Percentiles rank a stretch among this genome's conserved stretches.
Conservation (phyloP, 257 asterid genomes). For the Nicotiana benthamiana region DNA sequence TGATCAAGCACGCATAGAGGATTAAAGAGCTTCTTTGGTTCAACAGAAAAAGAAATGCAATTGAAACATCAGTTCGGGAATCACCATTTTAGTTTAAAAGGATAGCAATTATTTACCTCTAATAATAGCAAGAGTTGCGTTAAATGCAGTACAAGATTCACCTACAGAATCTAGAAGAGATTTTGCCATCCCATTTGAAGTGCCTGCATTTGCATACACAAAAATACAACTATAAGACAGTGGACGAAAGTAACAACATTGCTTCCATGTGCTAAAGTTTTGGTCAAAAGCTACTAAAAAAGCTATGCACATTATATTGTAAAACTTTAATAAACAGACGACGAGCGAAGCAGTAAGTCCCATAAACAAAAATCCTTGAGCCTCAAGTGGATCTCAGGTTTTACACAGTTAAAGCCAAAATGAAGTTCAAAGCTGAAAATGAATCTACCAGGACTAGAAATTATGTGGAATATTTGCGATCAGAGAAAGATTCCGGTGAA, state of each 20-base stretch:
- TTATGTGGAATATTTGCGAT: not conserved
- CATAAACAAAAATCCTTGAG: not conserved
- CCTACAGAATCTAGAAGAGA: constrained; percentile 82
- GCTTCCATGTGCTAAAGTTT: not conserved
- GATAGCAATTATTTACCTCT: constrained; percentile 42
- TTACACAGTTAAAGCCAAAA: not conserved
- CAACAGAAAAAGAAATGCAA: not conserved
- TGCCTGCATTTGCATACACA: constrained; percentile 39
- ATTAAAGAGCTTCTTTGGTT: not conserved
- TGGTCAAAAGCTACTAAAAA: not conserved
- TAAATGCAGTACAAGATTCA: constrained; percentile 68
- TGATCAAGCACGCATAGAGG: constrained; percentile 11
- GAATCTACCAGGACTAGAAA: not conserved
- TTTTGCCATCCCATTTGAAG: constrained; percentile 96
- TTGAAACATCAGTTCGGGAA: not conserved
- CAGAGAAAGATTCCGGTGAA: not conserved
- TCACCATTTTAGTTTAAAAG: not conserved
- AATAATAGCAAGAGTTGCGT: constrained; percentile 69
- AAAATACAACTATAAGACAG: not conserved
- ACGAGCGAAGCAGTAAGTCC: not conserved
- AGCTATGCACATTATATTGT: not conserved
- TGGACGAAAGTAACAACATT: not conserved
- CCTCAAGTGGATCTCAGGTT: not conserved
- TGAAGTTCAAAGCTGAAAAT: not conserved
- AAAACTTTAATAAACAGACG: not conserved